Base-by-base conservation (phyloP, 164 flowering plant species). In the Cinnamomum micranthum region DNA sequence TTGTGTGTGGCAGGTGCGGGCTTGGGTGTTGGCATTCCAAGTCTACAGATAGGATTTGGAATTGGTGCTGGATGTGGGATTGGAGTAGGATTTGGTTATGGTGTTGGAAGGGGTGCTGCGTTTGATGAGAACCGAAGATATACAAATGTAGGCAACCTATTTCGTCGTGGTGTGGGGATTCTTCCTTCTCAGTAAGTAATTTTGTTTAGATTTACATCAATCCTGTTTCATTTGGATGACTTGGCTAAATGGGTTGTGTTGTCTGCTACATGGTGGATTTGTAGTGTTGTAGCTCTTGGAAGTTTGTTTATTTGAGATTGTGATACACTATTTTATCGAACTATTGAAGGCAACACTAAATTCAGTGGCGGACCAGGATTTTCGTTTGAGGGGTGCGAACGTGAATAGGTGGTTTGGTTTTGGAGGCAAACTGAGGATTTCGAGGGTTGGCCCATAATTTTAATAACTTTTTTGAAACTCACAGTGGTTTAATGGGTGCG, bases 51-150 rank as follows among this genome's bases (percentile, higher is more conserved):
- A 7, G 97, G 97, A 65, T 80, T 88, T 80, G 98, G 98, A 31
- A 9, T 92, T 51, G 98, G 98, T 67, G 97, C 86, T 75, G 99
- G 99, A 64, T 95, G 99, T 82, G 99, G 99, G 27, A 73, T 95
- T 79, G 99, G 99, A 14, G 6, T 88, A 33, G 99, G 99, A 55
- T 93, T 93, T 81, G 97, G 99, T 66, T 95, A 95, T 85, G 99
- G 97, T 5, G 71, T 84, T 1, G 99, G 99, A 19, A 91, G 75
- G 64, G 99, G 99, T n/a, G 65, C 88, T 76, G 97, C 97, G 35
- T 84, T 86, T 70, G 98, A 95, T 78, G 91, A 84, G 58, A 69
- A 77, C 28, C 80, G 82, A 7, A 84, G 77, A 71, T 85, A 93
- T 79, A 81, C 95, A 41, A 95, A 95, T 78, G 85, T 88, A 25